Base-by-base conservation (phyloP, 202 grass and related monocot species). In the Bolboschoenoplectus hybrid region DNA sequence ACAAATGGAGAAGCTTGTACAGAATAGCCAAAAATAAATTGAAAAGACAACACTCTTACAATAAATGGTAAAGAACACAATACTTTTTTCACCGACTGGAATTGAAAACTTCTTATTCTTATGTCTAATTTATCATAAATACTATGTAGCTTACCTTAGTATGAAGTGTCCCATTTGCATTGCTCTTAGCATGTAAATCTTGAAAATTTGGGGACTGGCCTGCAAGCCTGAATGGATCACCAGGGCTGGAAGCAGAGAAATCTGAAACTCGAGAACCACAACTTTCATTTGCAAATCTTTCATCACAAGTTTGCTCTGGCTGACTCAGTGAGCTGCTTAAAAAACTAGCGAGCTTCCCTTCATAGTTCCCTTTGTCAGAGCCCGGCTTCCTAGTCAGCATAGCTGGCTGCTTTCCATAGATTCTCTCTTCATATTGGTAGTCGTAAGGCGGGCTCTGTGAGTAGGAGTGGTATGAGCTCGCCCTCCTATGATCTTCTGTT, bases 391-490 rank as follows among this genome's bases (percentile, higher is more conserved):
- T 98, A 88, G 83, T 93, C 57, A 98, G 67, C 81, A 88, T 86
- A n/a, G 68, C 84, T n/a, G 88, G 76, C 82, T 92, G 85, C 73
- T 93, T 95, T 46, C 95, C 93, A 53, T 55, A 75, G 61, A 8
- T 56, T 84, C 81, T 90, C 86, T 95, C 95, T 95, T 98, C 93
- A 82, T 93, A 95, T 69, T 95, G 91, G 53, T 89, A 81, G 64
- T 95, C 95, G 81, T 93, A 91, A 87, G 93, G 95, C 26, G 95
- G 95, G 78, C 93, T 98, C 87, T 95, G 91, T 68, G 93, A 98
- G 88, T 89, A 98, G 65, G 93, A 95, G 84, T 95, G 95, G 67
- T 89, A 98, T 2, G 95, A 98, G 62, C 72, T 98, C 45, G 93
- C 88, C 72, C 91, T 88, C 88, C 86, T 92, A 39, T 93, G 93